phyloP scores from a whole-genome alignment of 2,329 filamentous ascomycete species.

The Helminthosporium solani region DNA sequence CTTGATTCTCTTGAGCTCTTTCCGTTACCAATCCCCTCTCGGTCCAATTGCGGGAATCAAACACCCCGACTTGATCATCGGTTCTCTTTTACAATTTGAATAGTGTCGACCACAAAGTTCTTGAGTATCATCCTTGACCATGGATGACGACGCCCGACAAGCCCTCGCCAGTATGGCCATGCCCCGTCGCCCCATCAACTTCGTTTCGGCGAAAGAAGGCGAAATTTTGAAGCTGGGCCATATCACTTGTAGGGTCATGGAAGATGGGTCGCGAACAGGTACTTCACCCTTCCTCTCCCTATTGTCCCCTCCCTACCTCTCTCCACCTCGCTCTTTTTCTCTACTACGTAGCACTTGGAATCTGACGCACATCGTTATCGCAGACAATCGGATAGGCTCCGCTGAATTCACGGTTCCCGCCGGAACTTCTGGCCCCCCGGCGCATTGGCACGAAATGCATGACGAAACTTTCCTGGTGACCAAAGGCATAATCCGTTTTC shows the following conservation, averaged over 20 bases:
- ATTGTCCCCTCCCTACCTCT: not conserved
- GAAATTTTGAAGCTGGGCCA: conserved; percentile 54
- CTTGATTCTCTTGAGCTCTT: too few species aligned
- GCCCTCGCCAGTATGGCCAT: conserved; percentile 40
- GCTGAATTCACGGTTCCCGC: conserved; percentile 54
- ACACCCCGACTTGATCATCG: too few species aligned
- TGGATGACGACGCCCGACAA: conserved; percentile 40
- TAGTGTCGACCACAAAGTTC: too few species aligned
- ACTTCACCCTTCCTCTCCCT: conserved; percentile 3
- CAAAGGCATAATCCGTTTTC: conserved; percentile 54
- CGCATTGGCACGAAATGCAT: conserved; percentile 58
- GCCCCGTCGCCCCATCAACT: conserved; percentile 49
- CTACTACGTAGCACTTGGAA: too few species aligned
- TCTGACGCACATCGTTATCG: too few species aligned
- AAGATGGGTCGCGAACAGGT: conserved; percentile 55
- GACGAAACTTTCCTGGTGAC: conserved; percentile 61
- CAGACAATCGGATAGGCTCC: conserved; percentile 52
- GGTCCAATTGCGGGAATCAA: too few species aligned
- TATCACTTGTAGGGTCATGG: conserved; percentile 53
- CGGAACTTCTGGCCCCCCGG: conserved; percentile 49
- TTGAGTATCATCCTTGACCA: conserved; percentile 4
- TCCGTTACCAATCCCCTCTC: too few species aligned
- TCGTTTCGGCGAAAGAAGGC: conserved; percentile 50
- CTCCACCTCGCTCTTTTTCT: not conserved
- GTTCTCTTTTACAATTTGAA: too few species aligned